These are phyloP conservation scores for Erythrophleum ivorense DNA, from an alignment of 331 rosid genomes.

Conservation along the genomic window DNA sequence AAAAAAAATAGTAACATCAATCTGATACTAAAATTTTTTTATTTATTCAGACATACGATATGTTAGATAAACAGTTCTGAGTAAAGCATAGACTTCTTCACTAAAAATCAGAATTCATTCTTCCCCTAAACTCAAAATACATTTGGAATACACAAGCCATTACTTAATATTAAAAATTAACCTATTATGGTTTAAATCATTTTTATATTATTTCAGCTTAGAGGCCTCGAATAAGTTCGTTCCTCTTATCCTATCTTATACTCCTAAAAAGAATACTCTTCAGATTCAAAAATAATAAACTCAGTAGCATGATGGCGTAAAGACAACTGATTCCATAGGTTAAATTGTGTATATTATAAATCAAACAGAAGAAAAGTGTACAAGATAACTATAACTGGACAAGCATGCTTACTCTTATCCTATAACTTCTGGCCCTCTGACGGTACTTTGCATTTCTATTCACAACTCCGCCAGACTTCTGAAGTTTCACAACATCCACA, in stretches of 20 bases:
- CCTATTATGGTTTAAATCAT: slow-evolving; percentile 14
- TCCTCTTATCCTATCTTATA: not conserved
- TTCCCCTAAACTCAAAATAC: not conserved
- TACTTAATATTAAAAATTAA: not conserved
- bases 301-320: not conserved
- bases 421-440: slow-evolving; percentile 75
- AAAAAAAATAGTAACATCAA: not conserved
- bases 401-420: slow-evolving; percentile 73
- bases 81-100: not conserved
- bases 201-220: slow-evolving; percentile 11
- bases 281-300: not conserved
- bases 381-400: slow-evolving; percentile 20
- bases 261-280: not conserved
- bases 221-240: not conserved
- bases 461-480: slow-evolving; percentile 97
- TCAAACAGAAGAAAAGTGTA: not conserved
- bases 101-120: not conserved
- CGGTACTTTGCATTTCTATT: slow-evolving; percentile 79
- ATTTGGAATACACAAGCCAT: slow-evolving; percentile 3
- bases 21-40: not conserved
- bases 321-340: slow-evolving; percentile 13
- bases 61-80: not conserved
- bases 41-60: not conserved
- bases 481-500: slow-evolving; percentile 95
- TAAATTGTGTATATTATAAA: slow-evolving; percentile 34